A percentile compares a stretch with the other conserved stretches of the same genome.
Evolutionary conservation across 2,329 filamentous ascomycete species (phyloP).

Genomic region (Aureobasidium sp.): DNA sequence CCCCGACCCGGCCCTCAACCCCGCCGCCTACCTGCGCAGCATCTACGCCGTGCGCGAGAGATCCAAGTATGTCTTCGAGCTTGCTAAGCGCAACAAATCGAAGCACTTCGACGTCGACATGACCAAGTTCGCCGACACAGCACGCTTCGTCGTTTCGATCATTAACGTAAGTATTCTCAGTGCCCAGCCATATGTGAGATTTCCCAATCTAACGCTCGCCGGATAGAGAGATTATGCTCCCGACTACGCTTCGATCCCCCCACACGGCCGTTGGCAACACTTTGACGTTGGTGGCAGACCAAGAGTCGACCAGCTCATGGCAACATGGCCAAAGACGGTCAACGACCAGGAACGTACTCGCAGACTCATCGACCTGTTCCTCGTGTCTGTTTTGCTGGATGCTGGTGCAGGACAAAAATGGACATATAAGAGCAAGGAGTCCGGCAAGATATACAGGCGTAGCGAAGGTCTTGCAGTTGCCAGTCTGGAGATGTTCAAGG

Average conservation of each 20-base stretch:
- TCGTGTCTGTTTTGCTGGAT: slow-evolving; percentile 74
- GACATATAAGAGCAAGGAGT: slow-evolving; percentile 89
- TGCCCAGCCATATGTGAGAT: background rate
- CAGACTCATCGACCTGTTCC: slow-evolving; percentile 68
- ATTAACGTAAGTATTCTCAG: slow-evolving; percentile 64
- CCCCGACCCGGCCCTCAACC: slow-evolving; percentile 81
- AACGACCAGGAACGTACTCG: slow-evolving; percentile 69
- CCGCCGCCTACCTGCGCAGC: slow-evolving; percentile 83
- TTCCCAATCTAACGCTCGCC: background rate
- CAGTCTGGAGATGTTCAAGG: slow-evolving; percentile 87
- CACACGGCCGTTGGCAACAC: slow-evolving; percentile 81
- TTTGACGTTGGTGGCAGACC: slow-evolving; percentile 75
- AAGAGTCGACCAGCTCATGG: slow-evolving; percentile 63
- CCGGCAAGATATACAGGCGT: slow-evolving; percentile 71
- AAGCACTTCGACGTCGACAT: slow-evolving; percentile 86
- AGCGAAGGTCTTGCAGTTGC: slow-evolving; percentile 82
- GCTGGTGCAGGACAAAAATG: slow-evolving; percentile 85
- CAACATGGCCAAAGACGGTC: slow-evolving; percentile 60
- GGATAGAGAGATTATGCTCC: slow-evolving; percentile 61
- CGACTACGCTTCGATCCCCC: slow-evolving; percentile 66
- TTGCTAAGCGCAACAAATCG: slow-evolving; percentile 69
- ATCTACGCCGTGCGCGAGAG: slow-evolving; percentile 81
- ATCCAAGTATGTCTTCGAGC: slow-evolving; percentile 64
- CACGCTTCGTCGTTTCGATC: slow-evolving; percentile 81
- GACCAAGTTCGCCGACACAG: slow-evolving; percentile 74